Evolutionary conservation across 1,284 basidiomycete genomes (phyloP).

Genomic region (Microbotryum intermedium): DNA sequence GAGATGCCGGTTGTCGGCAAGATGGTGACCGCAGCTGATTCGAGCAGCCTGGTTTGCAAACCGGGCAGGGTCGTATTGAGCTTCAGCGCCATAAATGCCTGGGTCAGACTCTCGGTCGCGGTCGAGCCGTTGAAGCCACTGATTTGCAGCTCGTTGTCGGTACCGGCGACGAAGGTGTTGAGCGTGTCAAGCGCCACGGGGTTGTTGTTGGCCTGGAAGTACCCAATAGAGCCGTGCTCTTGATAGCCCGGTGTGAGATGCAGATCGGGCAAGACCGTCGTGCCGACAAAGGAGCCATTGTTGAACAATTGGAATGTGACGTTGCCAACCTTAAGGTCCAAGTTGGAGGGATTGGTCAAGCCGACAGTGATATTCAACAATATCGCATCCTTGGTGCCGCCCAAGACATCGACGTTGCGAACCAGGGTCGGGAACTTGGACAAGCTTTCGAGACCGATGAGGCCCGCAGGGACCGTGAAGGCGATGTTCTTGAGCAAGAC

Average conservation of each 20-base stretch:
- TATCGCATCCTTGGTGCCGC: constrained; percentile 57
- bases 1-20: constrained; percentile 55
- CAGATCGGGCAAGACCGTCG: constrained; percentile 48
- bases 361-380: constrained; percentile 52
- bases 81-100: constrained; percentile 56
- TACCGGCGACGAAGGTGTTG: constrained; percentile 56
- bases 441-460: constrained; percentile 58
- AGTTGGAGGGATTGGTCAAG: constrained; percentile 64
- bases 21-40: constrained; percentile 51
- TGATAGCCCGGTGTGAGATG: constrained; percentile 35
- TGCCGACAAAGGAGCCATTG: constrained; percentile 50
- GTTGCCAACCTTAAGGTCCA: constrained; percentile 47
- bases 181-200: constrained; percentile 57
- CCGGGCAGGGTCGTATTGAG: constrained; percentile 57
- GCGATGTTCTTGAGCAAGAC: constrained; percentile 64
- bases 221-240: constrained; percentile 34
- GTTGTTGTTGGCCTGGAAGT: constrained; percentile 52
- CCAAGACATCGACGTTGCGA: constrained; percentile 57
- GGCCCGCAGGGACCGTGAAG: constrained; percentile 60
- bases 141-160: constrained; percentile 36
- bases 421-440: constrained; percentile 52
- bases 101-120: constrained; percentile 50
- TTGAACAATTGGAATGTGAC: constrained; percentile 50
- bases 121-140: constrained; percentile 49
- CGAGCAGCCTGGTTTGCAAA: constrained; percentile 52